Evolutionary conservation across 2,329 filamentous ascomycete species (phyloP).

Genomic region (Cadophora sp.): DNA sequence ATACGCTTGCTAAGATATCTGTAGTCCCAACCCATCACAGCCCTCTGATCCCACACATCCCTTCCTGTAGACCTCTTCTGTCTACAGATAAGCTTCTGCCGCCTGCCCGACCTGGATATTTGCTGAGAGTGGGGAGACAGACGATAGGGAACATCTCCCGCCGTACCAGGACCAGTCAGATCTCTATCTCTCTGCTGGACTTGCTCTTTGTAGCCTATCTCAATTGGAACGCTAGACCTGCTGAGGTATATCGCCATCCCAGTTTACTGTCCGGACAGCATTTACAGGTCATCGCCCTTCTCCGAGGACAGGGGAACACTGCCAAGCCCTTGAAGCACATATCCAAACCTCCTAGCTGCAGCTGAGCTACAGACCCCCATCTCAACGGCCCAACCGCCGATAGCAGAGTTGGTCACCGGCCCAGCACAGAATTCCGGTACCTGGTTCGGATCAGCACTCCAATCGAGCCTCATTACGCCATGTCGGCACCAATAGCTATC

Average conservation of each 20-base stretch:
- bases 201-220: constrained; percentile 29
- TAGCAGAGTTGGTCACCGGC: constrained; percentile 38
- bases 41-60: not conserved
- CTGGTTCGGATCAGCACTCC: constrained; percentile 30
- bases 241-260: constrained; percentile 10
- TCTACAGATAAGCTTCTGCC: constrained; percentile 20
- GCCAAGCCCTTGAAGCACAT: constrained; percentile 25
- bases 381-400: constrained; percentile 35
- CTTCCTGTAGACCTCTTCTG: constrained; percentile 2
- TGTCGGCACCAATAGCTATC: constrained; percentile 57
- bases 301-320: constrained; percentile 38
- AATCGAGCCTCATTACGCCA: constrained; percentile 41
- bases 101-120: constrained; percentile 13
- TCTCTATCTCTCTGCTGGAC: constrained; percentile 33
- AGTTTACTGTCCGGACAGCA: constrained; percentile 15
- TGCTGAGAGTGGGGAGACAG: constrained; percentile 32
- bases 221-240: constrained; percentile 10
- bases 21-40: constrained; percentile 1
- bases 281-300: constrained; percentile 35
- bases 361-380: constrained; percentile 24
- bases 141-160: constrained; percentile 21
- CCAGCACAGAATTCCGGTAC: constrained; percentile 38
- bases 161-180: constrained; percentile 29
- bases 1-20: constrained; percentile 23
- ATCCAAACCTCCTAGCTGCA: constrained; percentile 36